Percentiles rank a stretch among this genome's conserved stretches.
phyloP scores from a whole-genome alignment of 106 monocot species.

The Dioscorea zingiberensis region DNA sequence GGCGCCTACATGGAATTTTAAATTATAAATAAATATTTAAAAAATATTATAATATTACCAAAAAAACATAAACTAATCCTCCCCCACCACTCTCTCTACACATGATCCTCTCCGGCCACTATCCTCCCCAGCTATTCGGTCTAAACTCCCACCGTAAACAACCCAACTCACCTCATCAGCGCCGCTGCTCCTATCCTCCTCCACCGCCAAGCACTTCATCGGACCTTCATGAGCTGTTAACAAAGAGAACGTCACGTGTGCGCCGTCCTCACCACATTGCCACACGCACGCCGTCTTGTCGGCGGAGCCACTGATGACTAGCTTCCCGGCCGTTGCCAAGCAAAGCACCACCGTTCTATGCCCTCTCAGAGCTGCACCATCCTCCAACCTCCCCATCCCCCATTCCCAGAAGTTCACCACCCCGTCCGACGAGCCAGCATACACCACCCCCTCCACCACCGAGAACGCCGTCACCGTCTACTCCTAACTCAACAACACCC shows the following conservation, averaged over 20 bases:
- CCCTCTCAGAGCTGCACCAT: slow-evolving; percentile 55
- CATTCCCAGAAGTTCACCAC: slow-evolving; percentile 58
- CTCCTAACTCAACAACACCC: slow-evolving; percentile 50
- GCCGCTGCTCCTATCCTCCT: slow-evolving; percentile 2
- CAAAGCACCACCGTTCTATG: slow-evolving; percentile 76
- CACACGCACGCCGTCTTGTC: slow-evolving; percentile 73
- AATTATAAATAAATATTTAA: too few relatives aligned
- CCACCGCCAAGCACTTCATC: slow-evolving; percentile 68
- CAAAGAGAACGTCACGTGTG: slow-evolving; percentile 40
- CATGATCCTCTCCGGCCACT: too few relatives aligned
- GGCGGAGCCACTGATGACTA: slow-evolving; percentile 68
- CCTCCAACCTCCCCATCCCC: slow-evolving; percentile 14
- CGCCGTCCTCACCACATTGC: slow-evolving; percentile 32
- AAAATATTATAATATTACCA: too few relatives aligned
- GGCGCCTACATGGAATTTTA: too few relatives aligned
- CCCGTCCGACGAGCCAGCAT: slow-evolving; percentile 75
- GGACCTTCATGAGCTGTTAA: slow-evolving; percentile 62
- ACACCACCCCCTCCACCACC: slow-evolving; percentile 32
- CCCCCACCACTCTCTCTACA: too few relatives aligned
- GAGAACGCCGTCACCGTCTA: slow-evolving; percentile 67
- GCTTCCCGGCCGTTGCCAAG: slow-evolving; percentile 44
- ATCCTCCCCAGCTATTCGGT: too few relatives aligned
- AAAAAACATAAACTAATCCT: too few relatives aligned
- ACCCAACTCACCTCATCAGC: slow-evolving; percentile 32
- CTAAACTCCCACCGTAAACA: slow-evolving; percentile 84